Conservation (phyloP, 495 filamentous ascomycete species). For the Aspergillus ostianus region DNA sequence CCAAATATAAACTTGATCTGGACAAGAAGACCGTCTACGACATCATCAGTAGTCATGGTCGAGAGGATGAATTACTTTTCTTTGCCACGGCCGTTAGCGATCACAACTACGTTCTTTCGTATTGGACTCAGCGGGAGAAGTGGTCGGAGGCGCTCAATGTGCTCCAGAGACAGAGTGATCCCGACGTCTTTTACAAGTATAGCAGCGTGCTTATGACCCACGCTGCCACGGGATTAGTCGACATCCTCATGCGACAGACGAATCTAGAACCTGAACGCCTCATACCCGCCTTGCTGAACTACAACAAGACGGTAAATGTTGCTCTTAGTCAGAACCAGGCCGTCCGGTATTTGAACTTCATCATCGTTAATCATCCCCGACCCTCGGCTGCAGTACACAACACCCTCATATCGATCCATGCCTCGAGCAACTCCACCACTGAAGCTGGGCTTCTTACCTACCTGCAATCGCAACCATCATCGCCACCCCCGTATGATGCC, state of each 20-base stretch:
- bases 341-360: slow-evolving; percentile 87
- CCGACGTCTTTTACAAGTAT: slow-evolving; percentile 93
- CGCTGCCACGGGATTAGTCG: slow-evolving; percentile 75
- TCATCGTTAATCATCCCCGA: slow-evolving; percentile 82
- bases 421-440: slow-evolving; percentile 75
- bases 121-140: slow-evolving; percentile 95
- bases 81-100: slow-evolving; percentile 87
- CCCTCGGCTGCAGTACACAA: slow-evolving; percentile 93
- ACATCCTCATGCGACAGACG: slow-evolving; percentile 88
- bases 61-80: slow-evolving; percentile 87
- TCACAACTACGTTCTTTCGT: slow-evolving; percentile 89
- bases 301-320: slow-evolving; percentile 66
- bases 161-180: slow-evolving; percentile 84
- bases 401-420: slow-evolving; percentile 93
- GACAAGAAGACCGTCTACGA: slow-evolving; percentile 93
- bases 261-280: slow-evolving; percentile 85
- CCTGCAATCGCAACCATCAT: slow-evolving; percentile 71
- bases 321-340: slow-evolving; percentile 78
- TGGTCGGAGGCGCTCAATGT: slow-evolving; percentile 89
- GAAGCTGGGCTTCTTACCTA: slow-evolving; percentile 85
- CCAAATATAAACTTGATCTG: slow-evolving; percentile 77
- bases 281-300: slow-evolving; percentile 89
- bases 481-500: slow-evolving; percentile 83
- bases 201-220: slow-evolving; percentile 95
- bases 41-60: slow-evolving; percentile 90